Conservation (phyloP, 768 basidiomycete genomes). For the Megacollybia marginata region DNA sequence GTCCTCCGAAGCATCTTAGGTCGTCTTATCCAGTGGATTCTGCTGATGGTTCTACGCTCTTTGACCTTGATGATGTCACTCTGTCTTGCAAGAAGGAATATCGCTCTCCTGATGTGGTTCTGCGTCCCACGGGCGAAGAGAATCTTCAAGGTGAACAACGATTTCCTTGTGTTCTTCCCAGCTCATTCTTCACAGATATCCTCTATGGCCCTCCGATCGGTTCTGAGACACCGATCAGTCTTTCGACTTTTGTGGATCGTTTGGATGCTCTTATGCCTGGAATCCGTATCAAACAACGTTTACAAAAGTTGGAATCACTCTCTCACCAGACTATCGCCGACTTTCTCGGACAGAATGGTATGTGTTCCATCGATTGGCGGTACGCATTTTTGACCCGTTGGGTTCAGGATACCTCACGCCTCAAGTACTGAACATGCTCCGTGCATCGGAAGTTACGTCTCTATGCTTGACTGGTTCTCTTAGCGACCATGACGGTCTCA, state of each 20-base stretch:
- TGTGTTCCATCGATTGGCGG: constrained; percentile 6
- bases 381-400: neutral
- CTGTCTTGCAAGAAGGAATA: neutral
- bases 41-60: neutral
- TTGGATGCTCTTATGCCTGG: constrained; percentile 40
- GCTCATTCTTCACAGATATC: constrained; percentile 24
- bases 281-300: constrained; percentile 36
- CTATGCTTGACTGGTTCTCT: constrained; percentile 42
- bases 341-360: constrained; percentile 16
- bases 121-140: neutral
- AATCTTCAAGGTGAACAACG: neutral
- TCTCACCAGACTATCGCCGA: constrained; percentile 38
- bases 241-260: constrained; percentile 26
- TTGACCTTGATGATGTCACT: neutral
- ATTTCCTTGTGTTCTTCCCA: neutral
- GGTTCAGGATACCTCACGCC: constrained; percentile 39
- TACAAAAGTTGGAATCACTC: constrained; percentile 19
- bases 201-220: constrained; percentile 34
- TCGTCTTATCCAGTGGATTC: neutral
- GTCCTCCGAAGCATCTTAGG: neutral
- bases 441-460: constrained; percentile 34
- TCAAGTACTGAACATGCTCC: constrained; percentile 35
- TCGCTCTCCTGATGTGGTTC: neutral
- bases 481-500: constrained; percentile 40
- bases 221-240: constrained; percentile 31